phyloP scores from a whole-genome alignment of 169 alveolate genomes.

The Eimeria maxima region DNA sequence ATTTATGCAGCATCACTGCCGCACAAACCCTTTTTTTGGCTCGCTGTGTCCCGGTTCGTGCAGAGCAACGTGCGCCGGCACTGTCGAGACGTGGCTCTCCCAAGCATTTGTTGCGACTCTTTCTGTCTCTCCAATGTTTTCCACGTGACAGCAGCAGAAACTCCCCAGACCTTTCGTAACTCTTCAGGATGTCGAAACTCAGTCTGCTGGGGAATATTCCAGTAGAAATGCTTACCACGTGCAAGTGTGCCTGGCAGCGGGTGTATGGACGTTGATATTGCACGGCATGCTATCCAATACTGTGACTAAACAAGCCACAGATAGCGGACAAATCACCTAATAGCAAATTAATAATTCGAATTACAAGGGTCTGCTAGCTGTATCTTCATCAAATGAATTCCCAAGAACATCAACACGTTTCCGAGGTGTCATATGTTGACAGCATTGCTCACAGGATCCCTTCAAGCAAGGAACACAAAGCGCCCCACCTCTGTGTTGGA shows the following conservation, averaged over 20 bases:
- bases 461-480: neutral
- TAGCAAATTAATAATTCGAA: neutral
- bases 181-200: no score
- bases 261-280: neutral
- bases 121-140: neutral
- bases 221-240: neutral
- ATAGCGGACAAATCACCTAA: neutral
- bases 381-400: neutral
- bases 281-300: neutral
- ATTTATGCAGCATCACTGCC: neutral
- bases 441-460: neutral
- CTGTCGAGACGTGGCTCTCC: no score
- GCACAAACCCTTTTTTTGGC: neutral
- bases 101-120: neutral
- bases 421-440: neutral
- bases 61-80: neutral
- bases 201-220: no score
- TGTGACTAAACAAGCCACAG: neutral
- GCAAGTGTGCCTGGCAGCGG: neutral
- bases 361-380: neutral
- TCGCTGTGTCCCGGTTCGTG: neutral
- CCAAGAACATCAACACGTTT: neutral
- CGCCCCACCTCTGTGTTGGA: neutral
- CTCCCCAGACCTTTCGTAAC: no score
- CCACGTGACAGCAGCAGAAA: neutral